These are phyloP conservation scores for Lenwebbia sp. DNA, from an alignment of 345 rosid species.

Conservation along the genomic window DNA sequence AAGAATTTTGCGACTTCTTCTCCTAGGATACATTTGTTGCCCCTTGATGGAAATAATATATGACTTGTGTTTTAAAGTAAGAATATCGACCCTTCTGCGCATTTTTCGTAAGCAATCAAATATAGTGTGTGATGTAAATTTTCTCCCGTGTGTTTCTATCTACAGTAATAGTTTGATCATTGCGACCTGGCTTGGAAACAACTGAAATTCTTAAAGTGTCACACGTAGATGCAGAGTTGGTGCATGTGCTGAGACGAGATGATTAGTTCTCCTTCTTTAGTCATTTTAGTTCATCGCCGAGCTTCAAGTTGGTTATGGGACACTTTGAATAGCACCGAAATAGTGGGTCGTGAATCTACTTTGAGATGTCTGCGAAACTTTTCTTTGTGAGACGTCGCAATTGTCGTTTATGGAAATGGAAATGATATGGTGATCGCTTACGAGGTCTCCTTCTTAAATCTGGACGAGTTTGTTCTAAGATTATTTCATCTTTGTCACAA, in stretches of 20 bases:
- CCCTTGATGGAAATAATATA: background rate
- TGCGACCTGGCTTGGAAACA: background rate
- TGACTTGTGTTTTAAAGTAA: background rate
- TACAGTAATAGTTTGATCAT: background rate
- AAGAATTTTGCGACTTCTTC: background rate
- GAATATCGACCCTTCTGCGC: background rate
- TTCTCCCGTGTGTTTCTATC: background rate
- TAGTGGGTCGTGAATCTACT: background rate
- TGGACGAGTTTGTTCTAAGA: background rate
- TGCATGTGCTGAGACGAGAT: background rate
- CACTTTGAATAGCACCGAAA: background rate
- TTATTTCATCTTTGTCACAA: background rate
- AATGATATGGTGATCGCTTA: background rate
- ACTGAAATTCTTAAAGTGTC: background rate
- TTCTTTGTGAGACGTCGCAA: background rate
- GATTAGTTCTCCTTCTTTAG: background rate
- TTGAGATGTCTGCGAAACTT: background rate
- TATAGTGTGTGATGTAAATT: background rate
- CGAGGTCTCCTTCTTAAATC: background rate
- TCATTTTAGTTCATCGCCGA: background rate
- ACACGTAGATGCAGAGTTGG: background rate
- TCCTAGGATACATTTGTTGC: background rate
- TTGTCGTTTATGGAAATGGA: background rate
- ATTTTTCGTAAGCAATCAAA: background rate
- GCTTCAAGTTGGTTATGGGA: background rate